Percentiles rank a stretch among this genome's conserved stretches.
Conservation (phyloP, 768 basidiomycete species). For the Fibroporia radiculosa region DNA sequence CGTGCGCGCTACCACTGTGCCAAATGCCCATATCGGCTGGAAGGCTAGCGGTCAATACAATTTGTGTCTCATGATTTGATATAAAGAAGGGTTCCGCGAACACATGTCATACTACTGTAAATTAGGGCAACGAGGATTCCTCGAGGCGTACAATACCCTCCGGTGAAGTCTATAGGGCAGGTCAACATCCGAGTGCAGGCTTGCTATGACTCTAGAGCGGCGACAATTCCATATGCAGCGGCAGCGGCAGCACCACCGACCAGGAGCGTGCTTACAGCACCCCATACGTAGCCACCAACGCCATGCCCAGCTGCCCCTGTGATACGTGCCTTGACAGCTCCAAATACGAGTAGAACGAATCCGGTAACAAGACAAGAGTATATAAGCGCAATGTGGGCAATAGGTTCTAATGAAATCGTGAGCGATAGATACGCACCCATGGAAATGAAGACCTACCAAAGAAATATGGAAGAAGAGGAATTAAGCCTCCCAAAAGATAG, state of each 20-base stretch:
- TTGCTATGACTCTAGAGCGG: conserved; percentile 1
- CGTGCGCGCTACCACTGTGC: too few relatives aligned
- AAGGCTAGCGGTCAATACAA: too few relatives aligned
- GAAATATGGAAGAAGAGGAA: conserved; percentile 91
- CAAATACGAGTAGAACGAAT: conserved; percentile 80
- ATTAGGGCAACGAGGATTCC: too few relatives aligned
- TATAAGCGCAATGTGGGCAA: conserved; percentile 59
- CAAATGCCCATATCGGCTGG: too few relatives aligned
- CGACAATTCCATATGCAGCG: conserved; percentile 53
- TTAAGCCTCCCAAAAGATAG: conserved; percentile 87
- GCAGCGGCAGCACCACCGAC: conserved; percentile 91
- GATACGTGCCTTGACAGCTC: conserved; percentile 81
- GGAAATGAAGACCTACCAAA: conserved; percentile 34
- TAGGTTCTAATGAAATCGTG: conserved; percentile 29
- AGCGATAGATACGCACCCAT: not conserved
- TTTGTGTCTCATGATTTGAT: too few relatives aligned
- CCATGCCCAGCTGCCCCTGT: conserved; percentile 70
- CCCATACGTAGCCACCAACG: conserved; percentile 69
- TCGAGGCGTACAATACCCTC: too few relatives aligned
- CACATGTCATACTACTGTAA: too few relatives aligned
- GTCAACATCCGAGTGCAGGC: not conserved
- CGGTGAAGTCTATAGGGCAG: too few relatives aligned
- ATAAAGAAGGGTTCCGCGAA: too few relatives aligned
- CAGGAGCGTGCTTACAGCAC: conserved; percentile 76
- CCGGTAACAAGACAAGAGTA: conserved; percentile 80